phyloP scores from a whole-genome alignment of 2,329 filamentous ascomycete species.

The Colletotrichum echinochloae region DNA sequence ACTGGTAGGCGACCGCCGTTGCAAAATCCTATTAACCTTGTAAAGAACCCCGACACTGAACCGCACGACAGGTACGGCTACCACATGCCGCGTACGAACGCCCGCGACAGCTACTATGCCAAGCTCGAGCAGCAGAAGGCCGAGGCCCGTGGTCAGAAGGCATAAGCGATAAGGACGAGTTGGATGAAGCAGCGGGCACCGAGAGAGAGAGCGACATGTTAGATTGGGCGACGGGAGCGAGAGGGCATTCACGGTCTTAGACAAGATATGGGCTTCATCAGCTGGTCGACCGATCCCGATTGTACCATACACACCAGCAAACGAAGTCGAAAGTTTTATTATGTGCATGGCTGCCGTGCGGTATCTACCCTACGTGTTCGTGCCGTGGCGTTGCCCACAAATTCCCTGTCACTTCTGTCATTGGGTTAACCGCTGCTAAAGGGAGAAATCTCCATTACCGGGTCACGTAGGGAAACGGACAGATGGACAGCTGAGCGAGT shows the following conservation, averaged over 20 bases:
- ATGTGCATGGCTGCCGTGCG: neutral
- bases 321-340: conserved; percentile 21
- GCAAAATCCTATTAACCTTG: neutral
- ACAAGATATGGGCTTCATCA: conserved; percentile 35
- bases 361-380: neutral
- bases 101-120: conserved; percentile 69
- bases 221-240: conserved; percentile 24
- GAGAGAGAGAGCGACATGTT: conserved; percentile 10
- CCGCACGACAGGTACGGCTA: conserved; percentile 66
- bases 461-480: neutral
- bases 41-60: conserved; percentile 13
- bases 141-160: conserved; percentile 47
- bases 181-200: neutral
- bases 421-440: neutral
- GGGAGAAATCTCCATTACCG: too few species aligned
- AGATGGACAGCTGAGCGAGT: neutral
- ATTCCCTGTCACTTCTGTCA: neutral
- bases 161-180: conserved; percentile 21
- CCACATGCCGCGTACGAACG: conserved; percentile 70
- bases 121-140: conserved; percentile 69
- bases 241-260: conserved; percentile 29
- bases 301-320: conserved; percentile 42
- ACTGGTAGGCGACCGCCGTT: conserved; percentile 61
- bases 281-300: conserved; percentile 35
- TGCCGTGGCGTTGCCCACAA: neutral